These are phyloP conservation scores for Colletotrichum limetticola DNA, from an alignment of 2,329 filamentous ascomycete genomes.

Conservation along the genomic window DNA sequence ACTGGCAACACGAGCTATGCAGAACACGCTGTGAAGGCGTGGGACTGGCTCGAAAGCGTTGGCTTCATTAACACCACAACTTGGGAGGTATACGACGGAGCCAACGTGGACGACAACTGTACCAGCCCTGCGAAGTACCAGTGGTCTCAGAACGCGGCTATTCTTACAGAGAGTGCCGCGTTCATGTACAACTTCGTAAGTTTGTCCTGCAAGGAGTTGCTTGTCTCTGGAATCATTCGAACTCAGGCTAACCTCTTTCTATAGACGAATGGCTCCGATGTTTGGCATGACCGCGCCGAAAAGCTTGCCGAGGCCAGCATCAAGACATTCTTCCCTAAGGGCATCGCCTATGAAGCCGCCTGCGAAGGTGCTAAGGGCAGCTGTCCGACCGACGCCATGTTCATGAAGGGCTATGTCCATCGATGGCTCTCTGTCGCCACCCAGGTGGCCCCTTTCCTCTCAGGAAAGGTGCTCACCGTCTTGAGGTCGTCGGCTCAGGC, in stretches of 20 bases:
- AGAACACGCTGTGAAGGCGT: constrained; percentile 65
- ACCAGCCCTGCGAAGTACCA: constrained; percentile 60
- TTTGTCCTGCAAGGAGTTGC: not conserved
- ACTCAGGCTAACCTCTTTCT: constrained; percentile 53
- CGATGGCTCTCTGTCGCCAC: constrained; percentile 63
- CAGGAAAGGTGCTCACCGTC: constrained; percentile 54
- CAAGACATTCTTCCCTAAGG: constrained; percentile 59
- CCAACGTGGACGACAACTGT: constrained; percentile 61
- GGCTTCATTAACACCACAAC: constrained; percentile 62
- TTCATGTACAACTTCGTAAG: constrained; percentile 66
- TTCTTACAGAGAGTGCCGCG: constrained; percentile 64
- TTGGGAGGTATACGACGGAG: constrained; percentile 71
- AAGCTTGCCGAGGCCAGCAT: constrained; percentile 49
- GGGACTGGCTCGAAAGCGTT: constrained; percentile 63
- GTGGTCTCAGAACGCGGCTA: constrained; percentile 65
- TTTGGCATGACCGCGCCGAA: constrained; percentile 51
- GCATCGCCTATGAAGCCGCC: constrained; percentile 69
- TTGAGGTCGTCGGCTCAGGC: constrained; percentile 59
- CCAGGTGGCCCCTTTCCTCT: constrained; percentile 60
- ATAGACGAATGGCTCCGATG: constrained; percentile 20
- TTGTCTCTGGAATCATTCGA: not conserved
- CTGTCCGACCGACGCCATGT: constrained; percentile 69
- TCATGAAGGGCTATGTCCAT: constrained; percentile 67
- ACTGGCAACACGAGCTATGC: constrained; percentile 67
- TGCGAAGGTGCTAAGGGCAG: constrained; percentile 61